A percentile compares a stretch with the other conserved stretches of the same genome.
These are phyloP conservation scores for Austroboletus festivus DNA, from an alignment of 768 basidiomycete species.

Conservation along the genomic window DNA sequence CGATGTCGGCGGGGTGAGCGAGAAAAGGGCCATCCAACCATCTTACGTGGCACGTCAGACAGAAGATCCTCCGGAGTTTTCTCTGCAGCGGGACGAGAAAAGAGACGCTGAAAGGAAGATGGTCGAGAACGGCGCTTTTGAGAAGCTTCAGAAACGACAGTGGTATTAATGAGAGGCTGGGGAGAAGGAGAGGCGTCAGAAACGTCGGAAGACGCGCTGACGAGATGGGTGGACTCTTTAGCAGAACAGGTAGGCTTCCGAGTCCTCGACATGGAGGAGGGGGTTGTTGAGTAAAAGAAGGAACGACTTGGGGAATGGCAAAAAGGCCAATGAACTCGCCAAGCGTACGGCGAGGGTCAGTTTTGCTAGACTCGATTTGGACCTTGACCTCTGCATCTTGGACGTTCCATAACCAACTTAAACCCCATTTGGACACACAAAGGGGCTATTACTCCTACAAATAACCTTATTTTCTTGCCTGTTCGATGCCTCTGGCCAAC, in stretches of 20 bases:
- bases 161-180: constrained; percentile 22
- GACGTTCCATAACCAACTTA: neutral
- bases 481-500: neutral
- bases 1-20: constrained; percentile 24
- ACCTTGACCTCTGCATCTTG: constrained; percentile 15
- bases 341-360: constrained; percentile 21
- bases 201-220: constrained; percentile 32
- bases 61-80: constrained; percentile 8
- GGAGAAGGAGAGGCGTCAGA: constrained; percentile 4
- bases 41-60: constrained; percentile 22
- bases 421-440: no score
- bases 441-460: neutral
- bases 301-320: neutral
- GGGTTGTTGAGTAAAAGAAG: neutral
- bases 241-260: constrained; percentile 28
- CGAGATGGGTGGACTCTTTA: constrained; percentile 34
- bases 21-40: constrained; percentile 30
- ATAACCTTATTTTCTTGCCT: neutral
- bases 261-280: constrained; percentile 29
- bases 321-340: neutral
- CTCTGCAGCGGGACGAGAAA: constrained; percentile 23
- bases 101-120: constrained; percentile 30
- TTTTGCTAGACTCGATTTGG: neutral
- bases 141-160: constrained; percentile 19
- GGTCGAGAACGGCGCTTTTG: constrained; percentile 17